Evolutionary conservation across 768 basidiomycete genomes (phyloP).

Genomic region (Auricularia sp.): DNA sequence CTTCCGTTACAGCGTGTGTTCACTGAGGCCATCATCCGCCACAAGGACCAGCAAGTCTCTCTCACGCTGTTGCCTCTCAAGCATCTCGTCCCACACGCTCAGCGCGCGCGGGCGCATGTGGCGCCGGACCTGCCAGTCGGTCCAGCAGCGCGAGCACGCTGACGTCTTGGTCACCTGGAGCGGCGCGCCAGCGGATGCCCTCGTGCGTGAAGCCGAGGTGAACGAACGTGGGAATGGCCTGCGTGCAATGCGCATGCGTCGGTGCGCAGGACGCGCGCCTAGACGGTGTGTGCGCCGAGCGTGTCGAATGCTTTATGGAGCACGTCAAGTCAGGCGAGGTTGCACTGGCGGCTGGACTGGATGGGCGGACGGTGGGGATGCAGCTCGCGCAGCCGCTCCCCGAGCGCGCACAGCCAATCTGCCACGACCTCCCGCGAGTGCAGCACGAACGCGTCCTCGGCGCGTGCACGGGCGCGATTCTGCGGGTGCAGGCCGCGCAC

Average conservation of each 20-base stretch:
- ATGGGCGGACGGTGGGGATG: no score
- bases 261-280: constrained; percentile 40
- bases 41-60: constrained; percentile 37
- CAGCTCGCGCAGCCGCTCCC: no score
- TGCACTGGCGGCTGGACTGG: no score
- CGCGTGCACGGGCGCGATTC: no score
- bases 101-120: constrained; percentile 7
- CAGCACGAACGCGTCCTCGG: no score
- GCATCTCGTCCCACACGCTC: constrained; percentile 54
- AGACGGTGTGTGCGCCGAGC: constrained; percentile 39
- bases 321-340: no score
- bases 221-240: constrained; percentile 39
- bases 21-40: no score
- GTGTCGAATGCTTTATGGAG: constrained; percentile 25
- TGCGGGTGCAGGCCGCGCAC: no score
- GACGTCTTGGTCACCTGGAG: constrained; percentile 29
- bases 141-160: constrained; percentile 52
- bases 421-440: no score
- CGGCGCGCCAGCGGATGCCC: constrained; percentile 40
- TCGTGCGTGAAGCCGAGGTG: constrained; percentile 50
- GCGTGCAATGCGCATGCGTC: constrained; percentile 23
- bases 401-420: no score
- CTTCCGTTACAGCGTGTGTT: no score
- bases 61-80: constrained; percentile 47
- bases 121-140: constrained; percentile 39